Evolutionary conservation across 1,284 basidiomycete genomes (phyloP), one percentile per base, ranked within the genome.

Genomic region (Ceratorhiza oryzae-sativae): DNA sequence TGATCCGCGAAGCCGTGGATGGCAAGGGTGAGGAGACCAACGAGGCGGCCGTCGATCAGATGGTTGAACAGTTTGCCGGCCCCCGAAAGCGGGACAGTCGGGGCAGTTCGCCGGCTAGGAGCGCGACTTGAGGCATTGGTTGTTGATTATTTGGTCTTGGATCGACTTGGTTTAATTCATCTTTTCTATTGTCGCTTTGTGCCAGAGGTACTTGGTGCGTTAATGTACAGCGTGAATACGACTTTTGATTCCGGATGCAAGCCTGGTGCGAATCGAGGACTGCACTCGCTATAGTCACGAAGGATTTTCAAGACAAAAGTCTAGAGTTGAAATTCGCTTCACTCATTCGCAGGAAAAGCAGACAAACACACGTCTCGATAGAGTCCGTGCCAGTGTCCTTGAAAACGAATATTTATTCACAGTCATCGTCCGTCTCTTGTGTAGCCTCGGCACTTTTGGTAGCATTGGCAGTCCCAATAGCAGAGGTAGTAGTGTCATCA

Each of bases 1-100:
- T 98, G 81, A 97, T 99, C 78, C 91, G 95, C 80, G 92, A 93
- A 76, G 93, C 91, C 12, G 87, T 90, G 79, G 94, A 94, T 74
- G 91, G 90, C 46, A 86, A 82, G 78, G 87, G 82, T 20, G 71
- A 75, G 65, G 55, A 60, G 32, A 71, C 62, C 41, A 61, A 74
- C 34, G 55, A 67, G 15, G 78, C 65, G 13, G 65, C 65, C 6
- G 65, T 70, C 23, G 65, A 70, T 39, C 65, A 70, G 45, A 70
- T 70, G 65, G 65, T 70, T 8, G 65, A 70, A 0, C 65, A 70
- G 53, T 70, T 70, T 70, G 65, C 65, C 1, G 65, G 65, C 2
- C 41, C 34, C 20, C 27, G 34, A n/a, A 32, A 32, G 20, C 36
- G 27, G 53, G 65, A 49, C 1, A 58, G 53, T 34, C 51, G 65